Conservation (phyloP, 208 protist species). For the Acanthamoeba castellanii region DNA sequence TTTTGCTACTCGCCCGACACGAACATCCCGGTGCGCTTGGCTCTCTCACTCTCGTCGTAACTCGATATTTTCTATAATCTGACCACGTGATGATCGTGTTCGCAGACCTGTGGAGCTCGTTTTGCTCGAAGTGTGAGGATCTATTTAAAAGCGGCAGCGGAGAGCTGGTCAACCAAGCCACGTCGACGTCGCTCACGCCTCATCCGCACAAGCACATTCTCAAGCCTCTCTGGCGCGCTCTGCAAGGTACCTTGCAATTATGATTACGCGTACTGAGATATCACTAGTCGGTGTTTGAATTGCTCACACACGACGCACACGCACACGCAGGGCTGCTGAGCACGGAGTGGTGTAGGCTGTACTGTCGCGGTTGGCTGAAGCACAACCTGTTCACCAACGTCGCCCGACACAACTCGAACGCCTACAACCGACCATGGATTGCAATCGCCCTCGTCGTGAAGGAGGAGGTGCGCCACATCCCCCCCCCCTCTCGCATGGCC, state of each 20-base stretch:
- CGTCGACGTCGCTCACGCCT: background rate
- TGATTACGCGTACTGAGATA: background rate
- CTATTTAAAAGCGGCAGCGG: background rate
- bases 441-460: background rate
- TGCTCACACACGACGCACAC: background rate
- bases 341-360: conserved; percentile 24
- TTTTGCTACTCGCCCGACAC: conserved; percentile 5
- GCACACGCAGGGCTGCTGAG: conserved; percentile 14
- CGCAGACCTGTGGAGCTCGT: conserved; percentile 4
- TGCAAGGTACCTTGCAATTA: background rate
- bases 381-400: conserved; percentile 48
- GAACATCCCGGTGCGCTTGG: background rate
- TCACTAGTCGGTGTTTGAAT: background rate
- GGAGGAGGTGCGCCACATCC: background rate
- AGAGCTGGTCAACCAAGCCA: background rate
- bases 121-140: background rate
- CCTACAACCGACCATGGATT: conserved; percentile 30
- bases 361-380: conserved; percentile 31
- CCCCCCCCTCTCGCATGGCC: background rate
- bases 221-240: conserved; percentile 35
- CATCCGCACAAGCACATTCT: conserved; percentile 11
- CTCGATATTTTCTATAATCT: background rate
- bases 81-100: background rate
- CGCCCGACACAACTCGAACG: conserved; percentile 53
- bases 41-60: background rate